A percentile compares a stretch with the other conserved stretches of the same genome.
These are phyloP conservation scores for Hymenoscyphus occultus DNA, from an alignment of 2,329 filamentous ascomycete species.

Conservation along the genomic window DNA sequence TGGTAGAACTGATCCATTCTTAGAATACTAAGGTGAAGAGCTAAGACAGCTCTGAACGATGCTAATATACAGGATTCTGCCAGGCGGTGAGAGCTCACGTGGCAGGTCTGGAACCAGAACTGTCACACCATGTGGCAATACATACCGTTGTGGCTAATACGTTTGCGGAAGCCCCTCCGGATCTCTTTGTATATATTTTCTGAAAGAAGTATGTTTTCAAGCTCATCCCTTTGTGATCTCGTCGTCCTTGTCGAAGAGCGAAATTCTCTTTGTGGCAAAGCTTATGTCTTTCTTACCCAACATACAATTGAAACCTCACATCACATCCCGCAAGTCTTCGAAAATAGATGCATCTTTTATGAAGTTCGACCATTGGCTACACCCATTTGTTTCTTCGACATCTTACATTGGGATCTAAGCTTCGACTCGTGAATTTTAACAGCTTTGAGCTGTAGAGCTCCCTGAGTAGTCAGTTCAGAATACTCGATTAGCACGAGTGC, in stretches of 20 bases:
- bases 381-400: not conserved
- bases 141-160: not conserved
- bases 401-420: not conserved
- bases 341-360: not conserved
- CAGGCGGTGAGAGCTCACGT: too few species aligned
- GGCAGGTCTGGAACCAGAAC: too few species aligned
- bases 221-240: not conserved
- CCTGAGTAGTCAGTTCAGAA: not conserved
- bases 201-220: not conserved
- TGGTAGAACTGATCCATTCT: too few species aligned
- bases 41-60: too few species aligned
- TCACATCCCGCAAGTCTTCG: not conserved
- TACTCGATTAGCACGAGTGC: not conserved
- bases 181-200: not conserved
- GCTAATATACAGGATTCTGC: too few species aligned
- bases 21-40: too few species aligned
- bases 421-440: not conserved
- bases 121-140: too few species aligned
- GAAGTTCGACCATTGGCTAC: not conserved
- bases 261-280: not conserved
- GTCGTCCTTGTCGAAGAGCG: not conserved
- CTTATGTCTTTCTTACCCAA: not conserved
- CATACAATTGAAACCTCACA: not conserved
- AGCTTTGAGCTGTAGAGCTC: not conserved
- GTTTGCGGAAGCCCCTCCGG: not conserved